A percentile compares a stretch with the other conserved stretches of the same genome.
Conservation (phyloP, 331 rosid species). For the Arachis monticola region DNA sequence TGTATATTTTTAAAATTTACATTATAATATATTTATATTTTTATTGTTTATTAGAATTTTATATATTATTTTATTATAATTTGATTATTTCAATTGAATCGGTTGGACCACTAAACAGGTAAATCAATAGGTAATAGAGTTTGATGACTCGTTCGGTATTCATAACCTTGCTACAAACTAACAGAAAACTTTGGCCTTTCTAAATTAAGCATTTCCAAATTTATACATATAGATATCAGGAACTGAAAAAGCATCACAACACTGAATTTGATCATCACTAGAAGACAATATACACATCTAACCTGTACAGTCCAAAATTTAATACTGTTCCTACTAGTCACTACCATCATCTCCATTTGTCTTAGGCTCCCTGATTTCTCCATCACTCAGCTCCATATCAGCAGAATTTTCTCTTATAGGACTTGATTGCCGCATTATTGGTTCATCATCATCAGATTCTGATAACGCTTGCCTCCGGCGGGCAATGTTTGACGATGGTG, state of each 20-base stretch:
- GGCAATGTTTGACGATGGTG: conserved; percentile 56
- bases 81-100: too few relatives aligned
- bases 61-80: too few relatives aligned
- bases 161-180: neutral
- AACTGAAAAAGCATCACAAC: neutral
- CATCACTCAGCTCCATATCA: conserved; percentile 69
- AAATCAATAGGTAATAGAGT: too few relatives aligned
- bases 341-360: conserved; percentile 49
- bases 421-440: conserved; percentile 61
- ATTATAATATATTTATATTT: too few relatives aligned
- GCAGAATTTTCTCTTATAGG: conserved; percentile 62
- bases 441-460: conserved; percentile 89
- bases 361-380: conserved; percentile 66
- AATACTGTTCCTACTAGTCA: conserved; percentile 55
- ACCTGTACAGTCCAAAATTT: conserved; percentile 19
- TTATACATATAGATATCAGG: conserved; percentile 22
- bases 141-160: too few relatives aligned
- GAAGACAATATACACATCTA: conserved; percentile 10
- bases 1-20: too few relatives aligned
- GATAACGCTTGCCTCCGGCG: conserved; percentile 83
- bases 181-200: neutral
- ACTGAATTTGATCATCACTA: neutral
- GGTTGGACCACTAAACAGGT: too few relatives aligned
- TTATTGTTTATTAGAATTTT: too few relatives aligned
- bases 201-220: neutral